Evolutionary conservation across 2,329 filamentous ascomycete genomes (phyloP), one percentile per base, ranked within the genome.

Genomic region (Clathrospora elynae): DNA sequence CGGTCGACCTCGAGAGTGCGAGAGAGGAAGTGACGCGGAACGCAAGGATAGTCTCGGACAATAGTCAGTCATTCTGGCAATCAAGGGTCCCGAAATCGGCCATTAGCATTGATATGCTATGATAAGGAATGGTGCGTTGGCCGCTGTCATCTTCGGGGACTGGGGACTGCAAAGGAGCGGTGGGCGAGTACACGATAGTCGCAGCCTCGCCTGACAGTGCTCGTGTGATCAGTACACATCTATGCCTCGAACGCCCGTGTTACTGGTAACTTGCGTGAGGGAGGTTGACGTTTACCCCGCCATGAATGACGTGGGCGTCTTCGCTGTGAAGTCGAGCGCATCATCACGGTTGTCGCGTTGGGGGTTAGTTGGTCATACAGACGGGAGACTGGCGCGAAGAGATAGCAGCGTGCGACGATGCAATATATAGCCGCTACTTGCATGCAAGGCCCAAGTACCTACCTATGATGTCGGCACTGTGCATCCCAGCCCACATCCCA

Each of bases 11-110:
- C 11, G 25, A 34, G 24, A 37, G 38, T 39, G 46, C 35, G 34
- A 35, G n/a, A 25, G 30, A 41, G 18, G 33, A 33, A 16, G 19
- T 25, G 23, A 23, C 11, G 22, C 39, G 46, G 23, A 38, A 31
- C 34, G 29, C 19, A 53, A 53, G 54, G 61, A 47, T 35, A 51
- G 51, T 35, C 25, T 40, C 49, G 48, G 48, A 17, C 35, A 35
- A 26, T 18, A 22, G 24, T 9, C 24, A 22, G 26, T 46, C 43
- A 46, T 42, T 31, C 41, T 36, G 34, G 35, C 25, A 39, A 22
- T 31, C 42, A 19, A 47, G 46, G 40, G 43, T 53, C 50, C 62
- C 61, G 63, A 63, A 56, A 50, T 68, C 65, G 65, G 65, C 59
- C 53, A 33, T 36, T 43, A 26, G 46, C 45, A 49, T 46, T 52